Evolutionary conservation across 352 stramenopile genomes (phyloP).

Genomic region (Pythium oligandrum): DNA sequence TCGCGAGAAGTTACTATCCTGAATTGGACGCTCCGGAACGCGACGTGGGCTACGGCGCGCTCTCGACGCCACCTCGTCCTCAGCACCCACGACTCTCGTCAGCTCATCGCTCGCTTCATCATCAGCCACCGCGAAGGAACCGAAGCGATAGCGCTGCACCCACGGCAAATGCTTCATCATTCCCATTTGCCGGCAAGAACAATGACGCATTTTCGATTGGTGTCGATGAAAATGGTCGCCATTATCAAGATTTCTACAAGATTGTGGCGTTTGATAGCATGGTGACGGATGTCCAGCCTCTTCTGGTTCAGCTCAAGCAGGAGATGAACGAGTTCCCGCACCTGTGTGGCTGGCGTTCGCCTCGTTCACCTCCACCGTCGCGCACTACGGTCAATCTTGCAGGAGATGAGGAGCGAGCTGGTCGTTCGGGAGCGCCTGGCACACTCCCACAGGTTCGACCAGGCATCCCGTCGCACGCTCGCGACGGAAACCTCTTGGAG

Average conservation of each 20-base stretch:
- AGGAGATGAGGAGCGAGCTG: slow-evolving; percentile 5
- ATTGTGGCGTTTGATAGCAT: slow-evolving; percentile 70
- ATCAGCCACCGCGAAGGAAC: not conserved
- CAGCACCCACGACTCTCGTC: not conserved
- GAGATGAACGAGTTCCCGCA: slow-evolving; percentile 76
- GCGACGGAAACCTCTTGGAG: slow-evolving; percentile 95
- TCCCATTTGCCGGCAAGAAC: slow-evolving; percentile 55
- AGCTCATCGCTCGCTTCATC: not conserved
- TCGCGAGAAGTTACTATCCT: slow-evolving; percentile 85
- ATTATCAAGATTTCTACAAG: slow-evolving; percentile 88
- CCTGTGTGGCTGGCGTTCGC: slow-evolving; percentile 56
- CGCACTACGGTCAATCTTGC: slow-evolving; percentile 4
- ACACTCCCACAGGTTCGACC: slow-evolving; percentile 15
- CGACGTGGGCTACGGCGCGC: slow-evolving; percentile 17
- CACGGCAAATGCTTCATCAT: slow-evolving; percentile 40
- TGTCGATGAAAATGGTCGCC: slow-evolving; percentile 68
- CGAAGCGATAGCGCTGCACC: not conserved
- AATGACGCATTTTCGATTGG: slow-evolving; percentile 56
- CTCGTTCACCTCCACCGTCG: slow-evolving; percentile 8
- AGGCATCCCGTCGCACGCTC: slow-evolving; percentile 58
- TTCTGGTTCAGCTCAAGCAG: slow-evolving; percentile 70
- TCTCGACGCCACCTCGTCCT: slow-evolving; percentile 14
- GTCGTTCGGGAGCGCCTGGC: not conserved
- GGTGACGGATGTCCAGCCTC: slow-evolving; percentile 58
- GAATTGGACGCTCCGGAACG: slow-evolving; percentile 51